phyloP scores from a whole-genome alignment of 176 grass and related monocot genomes.

The Juncus inflexus region DNA sequence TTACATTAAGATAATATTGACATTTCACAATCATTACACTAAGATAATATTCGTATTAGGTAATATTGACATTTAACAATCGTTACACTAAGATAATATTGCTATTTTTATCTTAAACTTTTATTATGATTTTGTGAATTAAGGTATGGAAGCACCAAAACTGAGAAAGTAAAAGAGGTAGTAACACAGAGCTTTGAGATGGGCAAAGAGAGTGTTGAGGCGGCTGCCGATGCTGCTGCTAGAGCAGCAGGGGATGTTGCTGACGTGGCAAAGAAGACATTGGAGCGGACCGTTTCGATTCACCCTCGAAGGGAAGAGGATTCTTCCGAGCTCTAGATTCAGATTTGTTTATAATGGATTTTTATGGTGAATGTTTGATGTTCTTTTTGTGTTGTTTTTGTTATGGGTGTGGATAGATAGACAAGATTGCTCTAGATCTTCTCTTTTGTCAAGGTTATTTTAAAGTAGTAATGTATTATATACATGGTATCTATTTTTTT shows the following conservation, averaged over 20 bases:
- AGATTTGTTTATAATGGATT: not conserved
- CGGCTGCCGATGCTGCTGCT: conserved; percentile 50
- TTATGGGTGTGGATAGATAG: too few species aligned
- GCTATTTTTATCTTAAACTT: not conserved
- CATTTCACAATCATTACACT: too few species aligned
- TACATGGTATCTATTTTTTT: too few species aligned
- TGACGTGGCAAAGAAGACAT: conserved; percentile 41
- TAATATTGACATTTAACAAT: too few species aligned
- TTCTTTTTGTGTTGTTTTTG: too few species aligned
- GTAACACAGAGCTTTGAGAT: conserved; percentile 45
- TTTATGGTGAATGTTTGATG: too few species aligned
- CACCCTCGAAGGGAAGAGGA: conserved; percentile 15
- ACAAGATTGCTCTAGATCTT: too few species aligned
- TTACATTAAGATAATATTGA: too few species aligned
- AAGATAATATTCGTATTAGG: too few species aligned
- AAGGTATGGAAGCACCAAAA: not conserved
- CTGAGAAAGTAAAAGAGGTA: conserved; percentile 24
- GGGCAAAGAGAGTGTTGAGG: conserved; percentile 46
- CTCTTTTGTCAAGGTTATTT: too few species aligned
- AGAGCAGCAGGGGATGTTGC: conserved; percentile 36
- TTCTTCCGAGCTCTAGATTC: conserved; percentile 11
- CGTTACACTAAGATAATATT: too few species aligned
- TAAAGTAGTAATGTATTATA: too few species aligned
- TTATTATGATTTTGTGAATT: not conserved
- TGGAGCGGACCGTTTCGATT: conserved; percentile 45